Evolutionary conservation across 768 basidiomycete genomes (phyloP).

Genomic region (Boletus coccyginus): DNA sequence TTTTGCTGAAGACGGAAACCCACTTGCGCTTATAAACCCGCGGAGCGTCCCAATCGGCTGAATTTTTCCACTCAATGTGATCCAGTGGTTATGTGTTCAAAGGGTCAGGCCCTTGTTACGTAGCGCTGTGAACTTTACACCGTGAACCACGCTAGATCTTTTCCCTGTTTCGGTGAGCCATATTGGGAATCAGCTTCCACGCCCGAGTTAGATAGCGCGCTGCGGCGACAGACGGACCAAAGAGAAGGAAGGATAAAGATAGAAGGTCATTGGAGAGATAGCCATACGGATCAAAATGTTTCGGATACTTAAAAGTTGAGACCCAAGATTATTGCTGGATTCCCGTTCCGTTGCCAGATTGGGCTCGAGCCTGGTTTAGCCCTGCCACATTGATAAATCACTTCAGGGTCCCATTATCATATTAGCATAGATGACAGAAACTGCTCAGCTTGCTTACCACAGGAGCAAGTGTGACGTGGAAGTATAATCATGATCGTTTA

Average conservation of each 20-base stretch:
- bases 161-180: slow-evolving; percentile 7
- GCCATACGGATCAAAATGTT: slow-evolving; percentile 5
- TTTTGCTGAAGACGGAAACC: background rate
- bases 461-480: background rate
- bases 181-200: slow-evolving; percentile 4
- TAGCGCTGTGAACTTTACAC: slow-evolving; percentile 11
- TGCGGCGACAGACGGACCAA: slow-evolving; percentile 26
- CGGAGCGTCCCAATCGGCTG: slow-evolving; percentile 9
- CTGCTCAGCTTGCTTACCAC: background rate
- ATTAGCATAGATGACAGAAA: slow-evolving; percentile 1
- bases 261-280: slow-evolving; percentile 4
- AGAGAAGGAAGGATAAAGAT: slow-evolving; percentile 8
- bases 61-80: slow-evolving; percentile 10
- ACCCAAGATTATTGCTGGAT: background rate
- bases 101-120: slow-evolving; percentile 27
- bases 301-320: background rate
- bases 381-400: slow-evolving; percentile 6
- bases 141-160: slow-evolving; percentile 3
- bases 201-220: background rate
- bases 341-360: slow-evolving; percentile 7
- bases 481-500: background rate
- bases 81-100: slow-evolving; percentile 9
- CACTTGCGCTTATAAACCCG: slow-evolving; percentile 18
- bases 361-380: background rate
- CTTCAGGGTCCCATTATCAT: slow-evolving; percentile 15